phyloP scores from a whole-genome alignment of 1,139 yeast species.

The Taphrina sp. region DNA sequence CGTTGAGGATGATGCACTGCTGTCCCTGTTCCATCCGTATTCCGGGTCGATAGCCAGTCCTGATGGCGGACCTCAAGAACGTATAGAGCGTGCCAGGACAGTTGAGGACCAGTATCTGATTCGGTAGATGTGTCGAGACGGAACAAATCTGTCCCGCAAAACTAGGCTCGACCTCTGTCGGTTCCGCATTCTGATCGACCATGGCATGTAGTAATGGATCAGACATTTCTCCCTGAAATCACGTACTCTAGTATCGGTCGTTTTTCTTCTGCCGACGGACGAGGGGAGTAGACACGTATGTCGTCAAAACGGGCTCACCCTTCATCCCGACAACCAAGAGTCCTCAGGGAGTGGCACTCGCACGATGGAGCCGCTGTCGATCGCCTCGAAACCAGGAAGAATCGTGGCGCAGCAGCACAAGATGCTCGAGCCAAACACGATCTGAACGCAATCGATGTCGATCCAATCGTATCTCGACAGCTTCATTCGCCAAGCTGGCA shows the following conservation, averaged over 20 bases:
- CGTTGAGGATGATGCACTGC: conserved; percentile 14
- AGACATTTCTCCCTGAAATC: conserved; percentile 2
- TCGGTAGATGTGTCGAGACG: conserved; percentile 24
- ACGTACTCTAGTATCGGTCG: too few species aligned
- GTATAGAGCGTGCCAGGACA: conserved; percentile 21
- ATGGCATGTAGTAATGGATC: conserved; percentile 15
- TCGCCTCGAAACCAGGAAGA: too few species aligned
- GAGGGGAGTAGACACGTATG: too few species aligned
- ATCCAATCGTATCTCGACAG: too few species aligned
- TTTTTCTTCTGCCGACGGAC: too few species aligned
- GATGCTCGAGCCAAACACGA: too few species aligned
- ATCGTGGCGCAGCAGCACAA: too few species aligned
- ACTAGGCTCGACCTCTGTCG: conserved; percentile 24
- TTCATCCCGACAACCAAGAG: background rate
- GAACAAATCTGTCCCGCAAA: conserved; percentile 21
- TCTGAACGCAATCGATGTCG: too few species aligned
- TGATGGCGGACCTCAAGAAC: conserved; percentile 17
- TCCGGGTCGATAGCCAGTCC: conserved; percentile 16
- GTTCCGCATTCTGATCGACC: conserved; percentile 25
- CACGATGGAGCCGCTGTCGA: conserved; percentile 3
- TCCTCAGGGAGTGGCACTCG: background rate
- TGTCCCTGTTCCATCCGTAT: conserved; percentile 17
- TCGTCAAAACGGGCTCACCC: too few species aligned
- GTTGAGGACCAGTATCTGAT: conserved; percentile 15
- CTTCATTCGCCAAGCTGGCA: too few species aligned